Evolutionary conservation across 495 filamentous ascomycete genomes (phyloP).

Genomic region (Echria macrotheca): DNA sequence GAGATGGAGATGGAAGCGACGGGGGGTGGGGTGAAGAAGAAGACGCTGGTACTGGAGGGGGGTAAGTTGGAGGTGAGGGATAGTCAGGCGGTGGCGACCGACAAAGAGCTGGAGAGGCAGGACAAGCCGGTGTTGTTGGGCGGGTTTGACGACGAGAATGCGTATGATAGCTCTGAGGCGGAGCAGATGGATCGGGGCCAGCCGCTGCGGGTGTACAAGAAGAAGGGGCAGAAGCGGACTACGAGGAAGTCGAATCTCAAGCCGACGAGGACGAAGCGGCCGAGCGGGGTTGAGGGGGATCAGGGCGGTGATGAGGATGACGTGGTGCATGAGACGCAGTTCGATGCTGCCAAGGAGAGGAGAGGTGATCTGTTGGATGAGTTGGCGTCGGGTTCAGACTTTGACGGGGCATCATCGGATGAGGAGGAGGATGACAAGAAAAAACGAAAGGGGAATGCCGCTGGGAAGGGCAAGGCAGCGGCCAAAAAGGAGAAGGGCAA

Average conservation of each 20-base stretch:
- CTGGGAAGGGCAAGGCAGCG: constrained; percentile 24
- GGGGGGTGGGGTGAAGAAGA: constrained; percentile 15
- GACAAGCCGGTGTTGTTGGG: constrained; percentile 45
- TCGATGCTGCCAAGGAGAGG: constrained; percentile 20
- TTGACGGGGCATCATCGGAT: constrained; percentile 15
- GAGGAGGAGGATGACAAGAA: constrained; percentile 24
- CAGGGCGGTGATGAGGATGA: constrained; percentile 22
- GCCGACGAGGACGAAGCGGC: constrained; percentile 39
- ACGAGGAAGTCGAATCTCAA: constrained; percentile 74
- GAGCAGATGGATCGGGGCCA: constrained; percentile 42
- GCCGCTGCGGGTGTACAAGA: constrained; percentile 68
- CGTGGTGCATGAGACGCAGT: constrained; percentile 42
- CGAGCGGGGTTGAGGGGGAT: constrained; percentile 23
- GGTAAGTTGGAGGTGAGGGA: constrained; percentile 48
- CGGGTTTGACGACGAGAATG: constrained; percentile 53
- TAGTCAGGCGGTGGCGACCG: constrained; percentile 41
- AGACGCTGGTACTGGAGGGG: too few relatives aligned
- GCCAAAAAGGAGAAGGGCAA: constrained; percentile 30
- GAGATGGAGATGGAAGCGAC: constrained; percentile 59
- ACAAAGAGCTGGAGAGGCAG: background rate
- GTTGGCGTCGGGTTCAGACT: constrained; percentile 12
- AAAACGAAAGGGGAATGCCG: constrained; percentile 12
- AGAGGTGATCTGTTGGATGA: constrained; percentile 16
- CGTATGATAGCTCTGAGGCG: constrained; percentile 46
- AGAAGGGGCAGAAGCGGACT: constrained; percentile 86